Base-by-base conservation (phyloP, 371 early-diverging fungal species). In the Mortierella sp. region DNA sequence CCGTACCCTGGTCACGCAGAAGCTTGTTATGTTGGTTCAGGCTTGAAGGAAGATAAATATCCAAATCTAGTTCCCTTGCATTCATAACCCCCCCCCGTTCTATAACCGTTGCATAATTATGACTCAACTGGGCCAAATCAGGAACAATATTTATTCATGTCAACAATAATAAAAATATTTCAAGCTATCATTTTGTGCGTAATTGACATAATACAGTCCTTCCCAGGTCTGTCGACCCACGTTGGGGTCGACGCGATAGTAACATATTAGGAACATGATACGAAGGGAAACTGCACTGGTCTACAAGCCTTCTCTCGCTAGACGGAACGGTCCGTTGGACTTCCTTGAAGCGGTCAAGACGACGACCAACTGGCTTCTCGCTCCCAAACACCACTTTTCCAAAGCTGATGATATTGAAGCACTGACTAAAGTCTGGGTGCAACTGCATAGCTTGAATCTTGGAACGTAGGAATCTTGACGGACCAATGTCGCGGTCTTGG, bases 341-440 rank as follows among this genome's bases (percentile, higher is more conserved):
- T n/a, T 47, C 47, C 47, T 47, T 47, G n/a, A 47, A 47, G 13
- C 47, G 47, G 17, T 8, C n/a, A n/a, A n/a, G 47, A 47, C 17
- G n/a, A 47, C 58, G 29, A 19, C 58, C 58, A 19, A n/a, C 15
- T 22, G 58, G 58, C 10, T 58, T 19, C 7, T 58, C 19, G 22
- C 58, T 58, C 35, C 35, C 34, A 58, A 58, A 58, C n/a, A 12
- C 34, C 15, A 58, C 58, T 8, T 34, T 34, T n/a, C 58, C 58
- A 58, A 58, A 58, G 32, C 22, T 58, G 9, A 34, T 34, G 9
- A 32, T 34, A 22, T 34, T 19, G 34, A 58, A 58, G 58, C 58
- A 58, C 15, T 22, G 22, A 15, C 22, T 34, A 34, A 32, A 58
- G n/a, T 58, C 58, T 32, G 5, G 34, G n/a, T 58, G 58, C 35